Base-by-base conservation (phyloP, 768 basidiomycete genomes). In the Boletus vinaceobasis region DNA sequence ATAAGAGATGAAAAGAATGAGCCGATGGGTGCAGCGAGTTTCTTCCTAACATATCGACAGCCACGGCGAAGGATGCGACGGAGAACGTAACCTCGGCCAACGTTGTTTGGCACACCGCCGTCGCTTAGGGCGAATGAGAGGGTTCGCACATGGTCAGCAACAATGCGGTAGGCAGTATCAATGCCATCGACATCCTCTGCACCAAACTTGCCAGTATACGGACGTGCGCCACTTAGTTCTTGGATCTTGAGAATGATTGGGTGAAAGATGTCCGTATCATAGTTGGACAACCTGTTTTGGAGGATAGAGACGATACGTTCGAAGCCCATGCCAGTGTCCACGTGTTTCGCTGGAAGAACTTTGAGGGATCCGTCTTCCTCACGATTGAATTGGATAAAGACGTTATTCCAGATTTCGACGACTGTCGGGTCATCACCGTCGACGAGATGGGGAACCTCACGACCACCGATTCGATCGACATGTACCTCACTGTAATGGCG, bases 251-350 rank as follows among this genome's bases (percentile, higher is more conserved):
- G 75, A 67, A 99, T 98, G 52, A 98, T 87, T 5, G 95, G 95
- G 1, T 77, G 69, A 73, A 99, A 99, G 55, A 97, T 80, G 65
- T 99, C 97, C 47, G 97, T 98, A 70, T 99, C 97, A 74, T 99
- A 99, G 74, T 98, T 99, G 44, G 96, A 98, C 23, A 82, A 77
- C 66, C 84, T 88, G 73, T 93, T 85, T 70, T 99, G 97, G 8
- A 98, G 77, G 38, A 89, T 86, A 15, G 95, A 97, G 27, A 99
- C 97, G 29, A 99, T 79, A 49, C 97, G 91, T 71, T 99, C 97
- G 71, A 97, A 99, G 40, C 97, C 97, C 95, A 99, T 94, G 48
- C 97, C 97, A 7, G 97, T 99, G 69, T 99, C 97, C 58, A 99
- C 90, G 64, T 99, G 97, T 73, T 94, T 93, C 32, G 87, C 83